Conservation (phyloP, 1,284 basidiomycete species). For the Pseudozyma sp. region DNA sequence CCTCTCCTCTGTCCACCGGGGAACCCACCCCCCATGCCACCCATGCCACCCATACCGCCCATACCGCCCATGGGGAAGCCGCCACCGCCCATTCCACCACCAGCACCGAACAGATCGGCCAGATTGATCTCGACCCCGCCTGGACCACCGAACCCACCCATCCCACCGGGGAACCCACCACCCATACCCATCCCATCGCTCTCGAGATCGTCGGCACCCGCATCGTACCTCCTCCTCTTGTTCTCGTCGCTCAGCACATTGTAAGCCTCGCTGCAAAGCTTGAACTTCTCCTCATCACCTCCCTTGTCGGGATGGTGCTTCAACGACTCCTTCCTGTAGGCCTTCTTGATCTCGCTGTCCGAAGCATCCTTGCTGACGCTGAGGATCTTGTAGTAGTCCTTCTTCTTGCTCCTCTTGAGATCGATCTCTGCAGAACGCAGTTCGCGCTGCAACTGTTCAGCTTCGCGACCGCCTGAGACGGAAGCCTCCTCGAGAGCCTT, state of each 20-base stretch:
- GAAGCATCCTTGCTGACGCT: constrained; percentile 79
- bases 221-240: constrained; percentile 65
- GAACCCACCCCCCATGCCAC: constrained; percentile 25
- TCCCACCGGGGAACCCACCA: constrained; percentile 16
- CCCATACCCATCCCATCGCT: constrained; percentile 50
- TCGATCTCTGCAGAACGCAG: constrained; percentile 64
- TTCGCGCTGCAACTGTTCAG: constrained; percentile 76
- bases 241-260: constrained; percentile 59
- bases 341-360: constrained; percentile 84
- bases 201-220: constrained; percentile 65
- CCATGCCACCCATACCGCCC: constrained; percentile 43
- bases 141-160: constrained; percentile 52
- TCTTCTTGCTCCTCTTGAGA: constrained; percentile 65
- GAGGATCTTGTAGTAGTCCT: constrained; percentile 81
- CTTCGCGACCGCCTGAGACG: constrained; percentile 71
- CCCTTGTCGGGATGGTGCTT: constrained; percentile 69
- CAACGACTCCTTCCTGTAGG: constrained; percentile 62
- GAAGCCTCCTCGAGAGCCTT: constrained; percentile 76
- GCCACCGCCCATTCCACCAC: constrained; percentile 47
- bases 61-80: constrained; percentile 34
- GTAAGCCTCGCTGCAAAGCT: constrained; percentile 66
- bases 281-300: constrained; percentile 68
- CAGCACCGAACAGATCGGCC: constrained; percentile 64
- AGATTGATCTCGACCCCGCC: constrained; percentile 62
- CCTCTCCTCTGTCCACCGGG: constrained; percentile 30